Conservation (phyloP, 345 rosid species). For the Rubroshorea leprosula region DNA sequence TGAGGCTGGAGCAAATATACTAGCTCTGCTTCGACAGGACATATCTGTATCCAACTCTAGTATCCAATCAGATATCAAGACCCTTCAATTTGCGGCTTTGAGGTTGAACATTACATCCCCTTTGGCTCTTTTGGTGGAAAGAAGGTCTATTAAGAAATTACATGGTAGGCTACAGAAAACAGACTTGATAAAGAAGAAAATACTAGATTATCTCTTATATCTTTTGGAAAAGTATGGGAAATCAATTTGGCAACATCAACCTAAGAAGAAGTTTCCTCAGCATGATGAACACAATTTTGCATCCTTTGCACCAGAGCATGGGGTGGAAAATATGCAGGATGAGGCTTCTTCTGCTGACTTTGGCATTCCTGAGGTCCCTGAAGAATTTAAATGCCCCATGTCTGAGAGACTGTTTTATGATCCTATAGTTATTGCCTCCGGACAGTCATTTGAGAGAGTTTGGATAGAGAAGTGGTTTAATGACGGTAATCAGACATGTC, state of each 20-base stretch:
- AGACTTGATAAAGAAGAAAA: slow-evolving; percentile 14
- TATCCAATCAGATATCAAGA: slow-evolving; percentile 24
- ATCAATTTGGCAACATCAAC: slow-evolving; percentile 10
- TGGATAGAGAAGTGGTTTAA: slow-evolving; percentile 43
- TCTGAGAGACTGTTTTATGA: slow-evolving; percentile 35
- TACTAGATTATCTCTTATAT: slow-evolving; percentile 26
- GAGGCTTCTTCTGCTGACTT: slow-evolving; percentile 3
- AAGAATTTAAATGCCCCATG: slow-evolving; percentile 29
- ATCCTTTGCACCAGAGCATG: background rate
- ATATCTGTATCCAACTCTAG: slow-evolving; percentile 19
- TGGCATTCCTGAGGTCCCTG: slow-evolving; percentile 19
- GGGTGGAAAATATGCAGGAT: background rate
- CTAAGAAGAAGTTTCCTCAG: background rate
- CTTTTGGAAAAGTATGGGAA: slow-evolving; percentile 34
- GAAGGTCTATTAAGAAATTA: slow-evolving; percentile 29
- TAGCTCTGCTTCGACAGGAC: slow-evolving; percentile 18
- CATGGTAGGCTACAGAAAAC: slow-evolving; percentile 14
- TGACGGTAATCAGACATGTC: slow-evolving; percentile 30
- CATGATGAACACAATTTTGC: slow-evolving; percentile 1
- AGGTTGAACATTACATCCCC: slow-evolving; percentile 32
- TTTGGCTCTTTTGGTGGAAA: slow-evolving; percentile 27
- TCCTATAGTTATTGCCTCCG: slow-evolving; percentile 36
- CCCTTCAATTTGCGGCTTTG: slow-evolving; percentile 26
- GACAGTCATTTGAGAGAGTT: slow-evolving; percentile 33
- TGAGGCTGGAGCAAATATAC: slow-evolving; percentile 30